Base-by-base conservation (phyloP, 2,329 filamentous ascomycete species). In the Botryotinia convoluta region DNA sequence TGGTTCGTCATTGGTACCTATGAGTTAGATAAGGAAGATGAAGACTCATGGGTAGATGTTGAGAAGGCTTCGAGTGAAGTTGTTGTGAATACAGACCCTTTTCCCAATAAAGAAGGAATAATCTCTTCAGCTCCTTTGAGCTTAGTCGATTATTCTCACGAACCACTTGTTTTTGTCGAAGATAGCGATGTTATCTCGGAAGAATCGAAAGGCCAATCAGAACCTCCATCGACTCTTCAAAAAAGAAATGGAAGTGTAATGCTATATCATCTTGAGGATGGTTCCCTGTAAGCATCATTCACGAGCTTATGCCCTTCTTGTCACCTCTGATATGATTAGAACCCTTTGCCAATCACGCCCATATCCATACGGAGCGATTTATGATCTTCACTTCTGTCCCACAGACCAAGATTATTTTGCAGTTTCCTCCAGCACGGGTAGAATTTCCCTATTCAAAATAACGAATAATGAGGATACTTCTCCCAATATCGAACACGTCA, bases 1-100 rank as follows among this genome's bases (percentile, higher is more conserved):
- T 89, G 91, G 79, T 91, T 97, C 77, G 85, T 97, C 0, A 87
- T 97, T 65, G 95, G 95, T 57, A 97, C 95, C 1, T 98, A 98
- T 82, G 89, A 92, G 75, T 86, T 97, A 42, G 85, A 94, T 75
- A 86, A 86, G 74, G 80, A 85, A 68, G 78, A 63, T 10, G 72
- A 70, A 16, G 35, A 63, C 44, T 44, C 45, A n/a, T 29, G 65
- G 59, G 82, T 61, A 70, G 78, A 45, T 12, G 26, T 16, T 16
- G 37, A 2, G 75, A 45, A 48, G 48, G 20, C 42, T 60, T 60
- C 63, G 44, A 57, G 39, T 37, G 42, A 60, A 39, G 57, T 37
- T 22, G 8, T 32, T 32, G 61, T 69, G 42, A 68, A 72, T 32
- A 67, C 32, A 29, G 57, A 68, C 12, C 20, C 54, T 3, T 69